Percentiles rank a stretch among this genome's conserved stretches.
These are phyloP conservation scores for Trypanosoma scelopori DNA, from an alignment of 208 protist species.

Conservation along the genomic window DNA sequence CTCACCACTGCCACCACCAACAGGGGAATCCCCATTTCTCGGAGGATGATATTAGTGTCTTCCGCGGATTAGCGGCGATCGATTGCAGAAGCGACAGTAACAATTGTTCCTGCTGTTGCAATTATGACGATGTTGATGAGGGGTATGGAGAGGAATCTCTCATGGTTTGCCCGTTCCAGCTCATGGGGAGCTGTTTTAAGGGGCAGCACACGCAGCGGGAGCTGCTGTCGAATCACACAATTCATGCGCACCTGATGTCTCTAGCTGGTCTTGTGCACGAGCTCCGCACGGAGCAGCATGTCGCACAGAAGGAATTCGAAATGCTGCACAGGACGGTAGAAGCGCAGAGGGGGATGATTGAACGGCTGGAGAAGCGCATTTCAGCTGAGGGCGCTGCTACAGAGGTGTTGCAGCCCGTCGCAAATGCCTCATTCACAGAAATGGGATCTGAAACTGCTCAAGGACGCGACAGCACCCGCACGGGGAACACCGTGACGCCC, in stretches of 20 bases:
- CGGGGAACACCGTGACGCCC: no score
- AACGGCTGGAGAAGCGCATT: slow-evolving; percentile 2
- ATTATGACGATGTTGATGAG: not conserved
- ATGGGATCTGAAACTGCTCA: not conserved
- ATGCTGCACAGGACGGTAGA: slow-evolving; percentile 28
- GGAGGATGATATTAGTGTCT: slow-evolving; percentile 16
- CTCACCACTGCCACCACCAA: not conserved
- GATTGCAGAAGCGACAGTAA: not conserved
- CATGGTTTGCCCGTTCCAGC: slow-evolving; percentile 37
- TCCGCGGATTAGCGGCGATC: not conserved
- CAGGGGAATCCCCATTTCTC: not conserved
- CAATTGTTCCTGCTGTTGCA: not conserved
- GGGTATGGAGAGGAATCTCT: slow-evolving; percentile 21
- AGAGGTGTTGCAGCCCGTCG: not conserved
- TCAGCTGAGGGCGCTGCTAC: not conserved
- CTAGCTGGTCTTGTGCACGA: slow-evolving; percentile 24
- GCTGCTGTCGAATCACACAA: slow-evolving; percentile 25
- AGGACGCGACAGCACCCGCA: not conserved
- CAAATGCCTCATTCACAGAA: not conserved
- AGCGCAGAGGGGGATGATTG: slow-evolving; percentile 16
- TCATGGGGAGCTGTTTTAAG: slow-evolving; percentile 35
- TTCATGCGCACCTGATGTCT: slow-evolving; percentile 27
- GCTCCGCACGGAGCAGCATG: slow-evolving; percentile 31
- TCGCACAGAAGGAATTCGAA: slow-evolving; percentile 25
- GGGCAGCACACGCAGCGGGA: slow-evolving; percentile 39